Evolutionary conservation across 164 flowering plant species (phyloP).

Genomic region (Sextonia rubra): DNA sequence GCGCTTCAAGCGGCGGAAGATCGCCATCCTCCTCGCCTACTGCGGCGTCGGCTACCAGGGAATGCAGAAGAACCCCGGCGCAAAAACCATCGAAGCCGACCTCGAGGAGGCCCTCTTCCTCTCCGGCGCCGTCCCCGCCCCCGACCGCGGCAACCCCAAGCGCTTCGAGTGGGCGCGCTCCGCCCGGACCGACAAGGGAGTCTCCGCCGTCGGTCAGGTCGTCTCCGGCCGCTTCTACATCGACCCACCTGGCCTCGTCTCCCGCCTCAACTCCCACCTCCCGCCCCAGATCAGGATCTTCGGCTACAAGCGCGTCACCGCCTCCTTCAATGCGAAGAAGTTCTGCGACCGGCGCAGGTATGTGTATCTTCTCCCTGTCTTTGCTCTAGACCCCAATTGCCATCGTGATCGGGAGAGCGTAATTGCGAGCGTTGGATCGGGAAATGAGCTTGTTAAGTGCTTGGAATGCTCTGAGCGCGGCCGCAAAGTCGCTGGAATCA

Average conservation of each 20-base stretch:
- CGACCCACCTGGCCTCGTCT: conserved; percentile 81
- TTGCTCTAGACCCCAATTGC: conserved; percentile 72
- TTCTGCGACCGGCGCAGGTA: conserved; percentile 93
- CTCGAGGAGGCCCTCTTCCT: conserved; percentile 84
- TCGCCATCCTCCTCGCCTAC: conserved; percentile 90
- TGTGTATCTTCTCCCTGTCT: conserved; percentile 88
- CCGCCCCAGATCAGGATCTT: conserved; percentile 67
- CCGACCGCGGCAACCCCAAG: conserved; percentile 54
- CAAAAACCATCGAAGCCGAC: conserved; percentile 94
- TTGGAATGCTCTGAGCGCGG: conserved; percentile 86
- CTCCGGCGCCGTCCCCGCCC: conserved; percentile 74
- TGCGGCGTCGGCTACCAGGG: conserved; percentile 96
- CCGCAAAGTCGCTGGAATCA: conserved; percentile 67
- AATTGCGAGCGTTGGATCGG: conserved; percentile 74
- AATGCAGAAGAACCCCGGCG: conserved; percentile 97
- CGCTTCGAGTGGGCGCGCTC: conserved; percentile 88
- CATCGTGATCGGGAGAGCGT: conserved; percentile 89
- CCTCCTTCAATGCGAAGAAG: conserved; percentile 80
- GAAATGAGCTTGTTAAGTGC: conserved; percentile 72
- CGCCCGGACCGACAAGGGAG: conserved; percentile 98
- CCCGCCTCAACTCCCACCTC: conserved; percentile 59
- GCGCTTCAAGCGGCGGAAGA: conserved; percentile 79
- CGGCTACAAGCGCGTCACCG: conserved; percentile 73
- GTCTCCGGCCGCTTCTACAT: conserved; percentile 85
- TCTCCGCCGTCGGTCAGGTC: conserved; percentile 90